Conservation (phyloP, 2,329 filamentous ascomycete genomes). For the Graphilbum fragrans region DNA sequence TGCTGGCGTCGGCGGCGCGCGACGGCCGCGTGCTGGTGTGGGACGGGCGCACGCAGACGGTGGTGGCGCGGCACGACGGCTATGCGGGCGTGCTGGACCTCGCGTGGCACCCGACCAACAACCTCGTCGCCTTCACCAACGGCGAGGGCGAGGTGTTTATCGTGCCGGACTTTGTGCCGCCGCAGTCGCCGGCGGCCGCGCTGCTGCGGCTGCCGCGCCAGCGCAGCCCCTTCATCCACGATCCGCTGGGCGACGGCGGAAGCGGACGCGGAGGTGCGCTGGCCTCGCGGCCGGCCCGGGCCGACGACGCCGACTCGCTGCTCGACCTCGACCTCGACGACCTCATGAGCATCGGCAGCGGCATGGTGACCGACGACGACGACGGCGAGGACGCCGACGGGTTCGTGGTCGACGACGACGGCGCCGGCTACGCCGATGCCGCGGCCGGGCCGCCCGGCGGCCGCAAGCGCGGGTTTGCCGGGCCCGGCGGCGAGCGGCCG, state of each 20-base stretch:
- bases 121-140: constrained; percentile 83
- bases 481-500: constrained; percentile 26
- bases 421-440: constrained; percentile 69
- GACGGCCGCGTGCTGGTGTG: constrained; percentile 67
- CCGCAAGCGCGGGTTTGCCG: constrained; percentile 32
- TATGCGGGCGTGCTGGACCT: constrained; percentile 78
- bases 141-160: constrained; percentile 91
- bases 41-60: constrained; percentile 78
- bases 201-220: constrained; percentile 50
- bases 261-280: constrained; percentile 17
- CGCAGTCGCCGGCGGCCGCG: constrained; percentile 34
- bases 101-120: constrained; percentile 83
- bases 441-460: constrained; percentile 27
- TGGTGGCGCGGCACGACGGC: constrained; percentile 67
- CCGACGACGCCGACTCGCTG: constrained; percentile 42
- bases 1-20: constrained; percentile 61
- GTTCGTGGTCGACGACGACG: constrained; percentile 92
- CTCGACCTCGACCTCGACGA: constrained; percentile 23
- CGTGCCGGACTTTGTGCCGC: constrained; percentile 55
- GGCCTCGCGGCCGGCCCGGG: too few relatives aligned
- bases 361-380: constrained; percentile 52
- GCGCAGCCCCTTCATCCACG: constrained; percentile 75
- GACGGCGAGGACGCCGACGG: constrained; percentile 49
- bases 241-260: constrained; percentile 58
- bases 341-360: constrained; percentile 53